Evolutionary conservation across 106 monocot species (phyloP).

Genomic region (Dioscorea alata): DNA sequence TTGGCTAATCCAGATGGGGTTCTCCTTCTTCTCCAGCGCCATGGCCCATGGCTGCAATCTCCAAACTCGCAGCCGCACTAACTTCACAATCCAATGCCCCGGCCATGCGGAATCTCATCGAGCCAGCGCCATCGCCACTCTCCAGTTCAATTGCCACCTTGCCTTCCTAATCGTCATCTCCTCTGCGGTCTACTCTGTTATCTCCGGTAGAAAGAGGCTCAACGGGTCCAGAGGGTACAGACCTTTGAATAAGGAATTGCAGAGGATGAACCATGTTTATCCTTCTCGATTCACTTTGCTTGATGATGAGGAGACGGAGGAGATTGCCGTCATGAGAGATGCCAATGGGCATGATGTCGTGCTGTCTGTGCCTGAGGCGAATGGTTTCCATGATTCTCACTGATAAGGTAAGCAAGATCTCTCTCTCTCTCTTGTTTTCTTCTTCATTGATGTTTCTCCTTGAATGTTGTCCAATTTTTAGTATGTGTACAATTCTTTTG

Average conservation of each 20-base stretch:
- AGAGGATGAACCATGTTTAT: conserved; percentile 13
- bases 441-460: no score
- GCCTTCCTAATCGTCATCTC: conserved; percentile 46
- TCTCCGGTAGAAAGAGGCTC: neutral
- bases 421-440: neutral
- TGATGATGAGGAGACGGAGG: conserved; percentile 49
- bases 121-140: conserved; percentile 60
- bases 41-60: conserved; percentile 66
- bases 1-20: conserved; percentile 88
- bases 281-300: conserved; percentile 49
- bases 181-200: conserved; percentile 29
- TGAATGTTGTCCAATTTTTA: no score
- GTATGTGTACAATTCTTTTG: no score
- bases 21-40: conserved; percentile 84
- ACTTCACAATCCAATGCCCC: conserved; percentile 59
- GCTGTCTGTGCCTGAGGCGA: conserved; percentile 6
- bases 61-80: conserved; percentile 23
- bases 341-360: conserved; percentile 16
- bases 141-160: conserved; percentile 86
- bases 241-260: conserved; percentile 50
- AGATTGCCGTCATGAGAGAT: conserved; percentile 11
- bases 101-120: conserved; percentile 70
- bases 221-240: conserved; percentile 25
- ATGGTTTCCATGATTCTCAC: conserved; percentile 4
- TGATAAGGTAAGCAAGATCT: conserved; percentile 12